phyloP scores from a whole-genome alignment of 495 filamentous ascomycete genomes.

The Margaritispora aquatica region DNA sequence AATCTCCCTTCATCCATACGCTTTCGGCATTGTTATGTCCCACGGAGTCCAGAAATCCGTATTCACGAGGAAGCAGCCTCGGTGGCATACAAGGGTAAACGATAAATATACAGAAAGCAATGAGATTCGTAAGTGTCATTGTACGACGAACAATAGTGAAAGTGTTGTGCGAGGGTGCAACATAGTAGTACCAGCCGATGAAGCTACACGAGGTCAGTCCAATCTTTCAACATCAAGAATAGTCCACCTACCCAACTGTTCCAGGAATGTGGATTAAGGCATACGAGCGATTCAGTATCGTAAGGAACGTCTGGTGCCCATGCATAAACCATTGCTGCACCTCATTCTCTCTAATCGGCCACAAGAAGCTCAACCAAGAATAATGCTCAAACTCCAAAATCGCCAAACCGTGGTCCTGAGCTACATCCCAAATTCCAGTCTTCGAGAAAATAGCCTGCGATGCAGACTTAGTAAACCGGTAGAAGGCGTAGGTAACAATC shows the following conservation, averaged over 20 bases:
- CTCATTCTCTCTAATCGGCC: slow-evolving; percentile 45
- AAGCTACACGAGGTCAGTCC: slow-evolving; percentile 37
- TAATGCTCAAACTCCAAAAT: slow-evolving; percentile 59
- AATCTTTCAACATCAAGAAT: neutral
- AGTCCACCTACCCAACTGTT: slow-evolving; percentile 49
- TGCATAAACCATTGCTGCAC: slow-evolving; percentile 57
- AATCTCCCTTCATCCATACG: slow-evolving; percentile 53
- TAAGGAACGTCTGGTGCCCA: slow-evolving; percentile 46
- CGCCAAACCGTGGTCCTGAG: slow-evolving; percentile 54
- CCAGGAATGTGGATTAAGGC: slow-evolving; percentile 62
- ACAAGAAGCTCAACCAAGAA: slow-evolving; percentile 44
- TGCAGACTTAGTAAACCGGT: slow-evolving; percentile 35
- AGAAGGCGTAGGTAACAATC: slow-evolving; percentile 58
- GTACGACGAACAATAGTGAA: slow-evolving; percentile 55
- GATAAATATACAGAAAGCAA: slow-evolving; percentile 55
- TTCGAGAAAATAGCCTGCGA: slow-evolving; percentile 54
- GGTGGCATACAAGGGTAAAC: slow-evolving; percentile 62
- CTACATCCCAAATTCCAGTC: slow-evolving; percentile 59
- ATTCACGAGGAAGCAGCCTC: slow-evolving; percentile 52
- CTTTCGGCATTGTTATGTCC: slow-evolving; percentile 54
- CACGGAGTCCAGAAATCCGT: slow-evolving; percentile 57
- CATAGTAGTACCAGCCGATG: slow-evolving; percentile 62
- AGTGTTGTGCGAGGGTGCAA: slow-evolving; percentile 44
- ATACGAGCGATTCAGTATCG: slow-evolving; percentile 55
- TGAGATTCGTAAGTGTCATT: slow-evolving; percentile 56